Evolutionary conservation across 768 basidiomycete species (phyloP), one percentile per base, ranked within the genome.

Genomic region (Boletus sp.): DNA sequence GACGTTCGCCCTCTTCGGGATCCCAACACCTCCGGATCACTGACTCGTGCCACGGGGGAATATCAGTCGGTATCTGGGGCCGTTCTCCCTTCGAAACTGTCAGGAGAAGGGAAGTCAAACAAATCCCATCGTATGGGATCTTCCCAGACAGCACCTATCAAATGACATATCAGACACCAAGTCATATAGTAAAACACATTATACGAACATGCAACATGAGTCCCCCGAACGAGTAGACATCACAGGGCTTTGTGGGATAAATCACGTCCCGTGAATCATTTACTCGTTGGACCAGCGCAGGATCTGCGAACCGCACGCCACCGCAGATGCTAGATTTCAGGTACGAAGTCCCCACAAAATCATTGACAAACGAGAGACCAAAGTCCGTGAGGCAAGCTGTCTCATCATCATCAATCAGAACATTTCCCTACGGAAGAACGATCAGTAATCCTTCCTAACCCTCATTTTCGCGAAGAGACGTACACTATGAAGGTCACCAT

Each of bases 321-420:
- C 80, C 81, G 30, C 66, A 58, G 32, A 72, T 47, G 17, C 45
- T 28, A 68, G 77, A 77, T 17, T 68, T 73, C 41, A 72, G 18
- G 46, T 70, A 70, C 10, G 68, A 51, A 30, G 70, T 68, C 12
- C 62, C 70, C 44, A 58, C 24, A 28, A 72, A 68, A 28, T 73
- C 72, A 4, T 17, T 52, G 52, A 57, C 47, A 17, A 69, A 28
- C 2, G 68, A 69, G 17, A 80, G 69, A 6, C 81, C 80, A 57
- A 82, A 82, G 61, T 82, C 81, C 2, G 79, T 74, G 7, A 82
- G 67, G 47, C 77, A 77, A 12, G 80, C 80, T 12, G 71, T 66
- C 17, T 71, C 71, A 4, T 68, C 35, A 6, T 67, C 71, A 8
- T 74, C 73, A 12, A 83, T 71, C 28, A 83, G 69, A 48, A 83